Evolutionary conservation across 2,329 filamentous ascomycete species (phyloP), one percentile per base, ranked within the genome.

Genomic region (Neocatenulostroma microsporum): DNA sequence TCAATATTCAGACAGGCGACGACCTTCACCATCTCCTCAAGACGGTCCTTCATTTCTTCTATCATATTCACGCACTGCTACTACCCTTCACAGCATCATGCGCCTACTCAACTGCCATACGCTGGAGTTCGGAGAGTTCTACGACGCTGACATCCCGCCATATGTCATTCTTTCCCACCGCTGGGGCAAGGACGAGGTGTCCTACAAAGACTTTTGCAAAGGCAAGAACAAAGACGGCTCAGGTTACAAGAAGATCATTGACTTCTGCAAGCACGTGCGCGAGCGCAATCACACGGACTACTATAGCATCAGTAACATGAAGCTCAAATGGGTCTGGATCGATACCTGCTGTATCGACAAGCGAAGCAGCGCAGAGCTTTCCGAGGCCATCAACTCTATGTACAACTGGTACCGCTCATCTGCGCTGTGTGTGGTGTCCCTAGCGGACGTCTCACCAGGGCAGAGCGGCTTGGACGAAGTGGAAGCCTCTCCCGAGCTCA

Each of bases 141-240:
- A 40, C 26, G 39, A 37, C 21, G 28, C 29, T 4, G 17, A 48
- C 9, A 29, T 41, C 9, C n/a, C n/a, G n/a, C n/a, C n/a, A n/a
- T 53, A 54, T 32, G 45, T 31, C n/a, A 55, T 53, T 13, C 37
- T 50, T 7, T 54, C 52, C 5, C 52, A 54, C 21, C 34, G 46
- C 9, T 55, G 49, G 52, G 25, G 25, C 9, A 15, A 34, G 2
- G 37, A 47, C 3, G 49, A 55, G 27, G 19, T 48, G 14, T 30
- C 40, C 4, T 49, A 39, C 36, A 40, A 47, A 14, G 36, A 49
- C 14, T 44, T 42, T 23, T 19, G 27, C 12, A 43, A 47, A 10
- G 34, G 29, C 8, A 26, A n/a, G n/a, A n/a, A n/a, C n/a, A n/a
- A n/a, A n/a, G n/a, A n/a, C n/a, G n/a, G n/a, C n/a, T n/a, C n/a